Evolutionary conservation across 768 basidiomycete genomes (phyloP).

Genomic region (Rhodotorula paludigena): DNA sequence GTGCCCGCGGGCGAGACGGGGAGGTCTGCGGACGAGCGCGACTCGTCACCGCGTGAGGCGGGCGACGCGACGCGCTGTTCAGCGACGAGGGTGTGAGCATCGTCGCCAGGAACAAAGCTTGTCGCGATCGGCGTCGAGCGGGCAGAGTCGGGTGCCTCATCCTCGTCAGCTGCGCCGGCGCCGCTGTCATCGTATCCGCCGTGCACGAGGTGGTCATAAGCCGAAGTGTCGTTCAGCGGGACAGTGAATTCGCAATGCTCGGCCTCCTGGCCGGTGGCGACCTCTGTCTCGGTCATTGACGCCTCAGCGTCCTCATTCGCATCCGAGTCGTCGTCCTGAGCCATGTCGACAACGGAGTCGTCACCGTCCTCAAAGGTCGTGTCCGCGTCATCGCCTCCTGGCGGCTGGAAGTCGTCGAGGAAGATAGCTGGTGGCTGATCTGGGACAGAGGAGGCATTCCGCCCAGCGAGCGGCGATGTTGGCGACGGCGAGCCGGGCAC

Average conservation of each 20-base stretch:
- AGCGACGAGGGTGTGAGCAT: no score
- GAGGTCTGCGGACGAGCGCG: neutral
- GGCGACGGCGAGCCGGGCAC: neutral
- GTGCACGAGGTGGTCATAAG: neutral
- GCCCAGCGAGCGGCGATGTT: neutral
- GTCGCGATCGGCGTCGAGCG: neutral
- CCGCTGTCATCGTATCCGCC: constrained; percentile 20
- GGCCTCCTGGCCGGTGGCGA: neutral
- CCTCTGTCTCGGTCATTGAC: neutral
- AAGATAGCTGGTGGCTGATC: constrained; percentile 5
- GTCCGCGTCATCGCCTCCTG: neutral
- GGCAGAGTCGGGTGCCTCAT: neutral
- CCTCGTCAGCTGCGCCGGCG: neutral
- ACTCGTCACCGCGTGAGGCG: neutral
- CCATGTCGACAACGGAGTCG: neutral
- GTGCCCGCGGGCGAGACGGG: neutral
- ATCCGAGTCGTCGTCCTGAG: no score
- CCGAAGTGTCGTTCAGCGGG: constrained; percentile 28
- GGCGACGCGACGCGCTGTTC: neutral
- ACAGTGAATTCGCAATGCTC: constrained; percentile 12
- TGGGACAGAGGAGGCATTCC: neutral
- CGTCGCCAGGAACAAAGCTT: no score
- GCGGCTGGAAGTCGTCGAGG: neutral
- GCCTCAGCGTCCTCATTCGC: neutral
- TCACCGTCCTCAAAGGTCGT: constrained; percentile 11